Evolutionary conservation across 108 stramenopile species (phyloP).

Genomic region (Pseudonitzschia delicatissima): DNA sequence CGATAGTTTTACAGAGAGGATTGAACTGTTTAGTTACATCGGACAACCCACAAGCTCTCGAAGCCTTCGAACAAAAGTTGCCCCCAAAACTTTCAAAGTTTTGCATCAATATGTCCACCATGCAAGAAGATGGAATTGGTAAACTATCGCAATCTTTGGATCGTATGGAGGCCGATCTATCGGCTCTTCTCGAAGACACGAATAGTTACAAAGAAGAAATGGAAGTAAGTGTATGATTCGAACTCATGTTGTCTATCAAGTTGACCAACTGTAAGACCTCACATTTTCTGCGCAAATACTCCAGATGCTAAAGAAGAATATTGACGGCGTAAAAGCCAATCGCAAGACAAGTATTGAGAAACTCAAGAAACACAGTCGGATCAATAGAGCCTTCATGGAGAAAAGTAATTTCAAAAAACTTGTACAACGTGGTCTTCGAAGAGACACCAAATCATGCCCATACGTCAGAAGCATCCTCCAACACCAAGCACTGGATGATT

Average conservation of each 20-base stretch:
- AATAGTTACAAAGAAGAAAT: neutral
- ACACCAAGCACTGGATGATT: neutral
- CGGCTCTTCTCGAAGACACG: neutral
- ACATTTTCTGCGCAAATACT: neutral
- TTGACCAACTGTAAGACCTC: neutral
- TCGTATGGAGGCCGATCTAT: neutral
- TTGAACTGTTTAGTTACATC: neutral
- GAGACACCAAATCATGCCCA: neutral
- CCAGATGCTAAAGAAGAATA: neutral
- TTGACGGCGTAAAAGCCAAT: neutral
- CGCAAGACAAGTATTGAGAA: neutral
- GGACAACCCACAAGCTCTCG: neutral
- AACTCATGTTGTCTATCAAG: neutral
- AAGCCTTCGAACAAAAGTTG: neutral
- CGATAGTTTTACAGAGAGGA: neutral
- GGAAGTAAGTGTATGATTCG: neutral
- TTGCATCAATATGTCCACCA: neutral
- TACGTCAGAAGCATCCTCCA: neutral
- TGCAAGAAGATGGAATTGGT: neutral
- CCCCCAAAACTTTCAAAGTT: neutral
- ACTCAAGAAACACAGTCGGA: neutral
- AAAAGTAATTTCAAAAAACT: neutral
- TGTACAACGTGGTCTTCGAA: neutral
- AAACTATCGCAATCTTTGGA: neutral
- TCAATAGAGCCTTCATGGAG: neutral